phyloP scores from a whole-genome alignment of 345 rosid genomes.

The Brassica cretica region DNA sequence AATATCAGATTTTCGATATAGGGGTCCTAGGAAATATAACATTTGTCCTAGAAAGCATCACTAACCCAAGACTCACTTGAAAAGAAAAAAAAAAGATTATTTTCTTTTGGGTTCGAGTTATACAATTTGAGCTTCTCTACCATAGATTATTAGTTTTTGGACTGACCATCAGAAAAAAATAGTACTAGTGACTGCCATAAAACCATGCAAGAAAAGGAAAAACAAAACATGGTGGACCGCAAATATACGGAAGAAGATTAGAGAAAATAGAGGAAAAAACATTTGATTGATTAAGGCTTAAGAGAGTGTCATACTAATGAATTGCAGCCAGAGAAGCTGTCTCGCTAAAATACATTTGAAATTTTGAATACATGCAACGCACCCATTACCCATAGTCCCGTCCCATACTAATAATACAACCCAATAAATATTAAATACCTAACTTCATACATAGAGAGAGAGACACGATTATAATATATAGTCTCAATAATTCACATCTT shows the following conservation, averaged over 20 bases:
- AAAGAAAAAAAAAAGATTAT: not conserved
- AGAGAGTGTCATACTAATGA: slow-evolving; percentile 27
- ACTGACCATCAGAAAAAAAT: not conserved
- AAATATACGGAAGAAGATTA: slow-evolving; percentile 25
- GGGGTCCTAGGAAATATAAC: not conserved
- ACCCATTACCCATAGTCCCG: slow-evolving; percentile 26
- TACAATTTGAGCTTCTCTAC: not conserved
- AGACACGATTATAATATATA: slow-evolving; percentile 22
- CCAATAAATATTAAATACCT: slow-evolving; percentile 29
- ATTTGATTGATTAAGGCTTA: slow-evolving; percentile 31
- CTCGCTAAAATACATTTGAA: slow-evolving; percentile 39
- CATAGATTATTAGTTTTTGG: slow-evolving; percentile 3
- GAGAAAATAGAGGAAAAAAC: slow-evolving; percentile 20
- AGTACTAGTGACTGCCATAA: slow-evolving; percentile 10
- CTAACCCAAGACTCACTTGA: not conserved
- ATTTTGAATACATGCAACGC: slow-evolving; percentile 31
- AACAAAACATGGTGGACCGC: slow-evolving; percentile 21
- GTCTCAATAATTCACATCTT: slow-evolving; percentile 27
- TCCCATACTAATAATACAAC: slow-evolving; percentile 38
- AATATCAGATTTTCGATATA: not conserved
- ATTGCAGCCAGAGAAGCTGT: slow-evolving; percentile 36
- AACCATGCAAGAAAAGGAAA: slow-evolving; percentile 14
- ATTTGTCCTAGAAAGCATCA: not conserved
- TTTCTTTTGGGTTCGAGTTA: not conserved
- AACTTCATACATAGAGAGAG: not conserved